Conservation (phyloP, 305 asterid species). For the Fraxinus xanthoxyloides region DNA sequence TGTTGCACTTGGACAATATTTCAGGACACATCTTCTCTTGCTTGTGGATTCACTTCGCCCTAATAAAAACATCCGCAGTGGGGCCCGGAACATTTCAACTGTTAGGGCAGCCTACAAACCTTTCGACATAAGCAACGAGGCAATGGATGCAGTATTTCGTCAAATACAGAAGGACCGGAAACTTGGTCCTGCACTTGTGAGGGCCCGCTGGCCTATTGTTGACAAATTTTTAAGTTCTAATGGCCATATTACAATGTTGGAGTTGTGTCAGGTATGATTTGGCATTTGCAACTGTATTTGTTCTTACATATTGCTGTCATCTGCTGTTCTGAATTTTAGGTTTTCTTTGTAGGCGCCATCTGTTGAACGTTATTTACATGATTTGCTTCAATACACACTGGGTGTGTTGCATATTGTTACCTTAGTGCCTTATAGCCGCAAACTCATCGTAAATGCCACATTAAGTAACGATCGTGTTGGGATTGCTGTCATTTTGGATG, state of each 20-base stretch:
- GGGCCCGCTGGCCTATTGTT: constrained; percentile 87
- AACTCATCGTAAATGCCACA: constrained; percentile 75
- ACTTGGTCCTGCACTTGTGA: constrained; percentile 85
- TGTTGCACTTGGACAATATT: constrained; percentile 86
- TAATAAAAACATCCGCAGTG: constrained; percentile 70
- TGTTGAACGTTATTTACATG: constrained; percentile 95
- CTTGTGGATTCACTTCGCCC: constrained; percentile 94
- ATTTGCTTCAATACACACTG: constrained; percentile 90
- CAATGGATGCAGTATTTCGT: constrained; percentile 86
- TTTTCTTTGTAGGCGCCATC: constrained; percentile 78
- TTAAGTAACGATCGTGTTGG: constrained; percentile 92
- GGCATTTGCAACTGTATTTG: constrained; percentile 14
- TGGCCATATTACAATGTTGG: constrained; percentile 95
- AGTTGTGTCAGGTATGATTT: constrained; percentile 84
- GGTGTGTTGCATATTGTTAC: constrained; percentile 92
- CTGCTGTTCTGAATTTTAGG: background rate
- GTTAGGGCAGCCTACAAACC: constrained; percentile 83
- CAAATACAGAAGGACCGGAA: constrained; percentile 91
- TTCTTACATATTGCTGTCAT: constrained; percentile 14
- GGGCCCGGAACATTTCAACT: constrained; percentile 67
- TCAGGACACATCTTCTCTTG: constrained; percentile 86
- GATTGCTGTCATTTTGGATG: constrained; percentile 93
- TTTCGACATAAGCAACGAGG: constrained; percentile 91
- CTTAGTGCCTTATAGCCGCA: constrained; percentile 82
- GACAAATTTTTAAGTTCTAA: constrained; percentile 73